Evolutionary conservation across 176 grass and related monocot species (phyloP).

Genomic region (Oryza nivara): DNA sequence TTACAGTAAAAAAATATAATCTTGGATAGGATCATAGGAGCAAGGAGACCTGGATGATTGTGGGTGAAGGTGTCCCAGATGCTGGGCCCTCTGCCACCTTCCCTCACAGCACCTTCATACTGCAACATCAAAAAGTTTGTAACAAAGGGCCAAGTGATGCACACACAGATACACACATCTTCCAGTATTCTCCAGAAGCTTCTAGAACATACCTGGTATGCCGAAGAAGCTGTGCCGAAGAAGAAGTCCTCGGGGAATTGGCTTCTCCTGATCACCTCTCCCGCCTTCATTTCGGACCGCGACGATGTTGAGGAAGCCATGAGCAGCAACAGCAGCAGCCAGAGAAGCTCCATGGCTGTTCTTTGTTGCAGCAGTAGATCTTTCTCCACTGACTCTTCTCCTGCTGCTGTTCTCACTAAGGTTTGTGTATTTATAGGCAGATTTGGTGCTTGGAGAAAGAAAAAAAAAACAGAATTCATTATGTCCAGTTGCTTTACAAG

Average conservation of each 20-base stretch:
- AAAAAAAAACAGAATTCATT: neutral
- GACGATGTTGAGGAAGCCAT: neutral
- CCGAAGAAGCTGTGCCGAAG: constrained; percentile 82
- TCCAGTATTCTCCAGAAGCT: constrained; percentile 7
- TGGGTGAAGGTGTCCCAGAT: constrained; percentile 91
- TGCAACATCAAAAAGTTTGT: constrained; percentile 27
- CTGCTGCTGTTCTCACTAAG: neutral
- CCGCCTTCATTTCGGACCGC: neutral
- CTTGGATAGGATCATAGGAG: constrained; percentile 9
- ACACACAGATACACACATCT: neutral
- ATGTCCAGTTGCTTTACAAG: constrained; percentile 3
- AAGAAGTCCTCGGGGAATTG: constrained; percentile 59
- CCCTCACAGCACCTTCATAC: constrained; percentile 78
- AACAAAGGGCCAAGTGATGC: neutral
- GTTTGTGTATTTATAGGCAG: constrained; percentile 29
- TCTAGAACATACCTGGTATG: constrained; percentile 65
- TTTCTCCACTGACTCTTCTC: neutral
- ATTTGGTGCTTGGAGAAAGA: neutral
- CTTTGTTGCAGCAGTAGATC: neutral
- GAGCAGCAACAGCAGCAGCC: neutral
- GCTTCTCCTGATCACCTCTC: constrained; percentile 39
- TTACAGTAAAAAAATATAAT: neutral
- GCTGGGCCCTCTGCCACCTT: constrained; percentile 64
- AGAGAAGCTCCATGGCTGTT: constrained; percentile 29
- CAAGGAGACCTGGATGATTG: constrained; percentile 62